These are phyloP conservation scores for Nitzschia sp. DNA, from an alignment of 108 stramenopile genomes.

Conservation along the genomic window DNA sequence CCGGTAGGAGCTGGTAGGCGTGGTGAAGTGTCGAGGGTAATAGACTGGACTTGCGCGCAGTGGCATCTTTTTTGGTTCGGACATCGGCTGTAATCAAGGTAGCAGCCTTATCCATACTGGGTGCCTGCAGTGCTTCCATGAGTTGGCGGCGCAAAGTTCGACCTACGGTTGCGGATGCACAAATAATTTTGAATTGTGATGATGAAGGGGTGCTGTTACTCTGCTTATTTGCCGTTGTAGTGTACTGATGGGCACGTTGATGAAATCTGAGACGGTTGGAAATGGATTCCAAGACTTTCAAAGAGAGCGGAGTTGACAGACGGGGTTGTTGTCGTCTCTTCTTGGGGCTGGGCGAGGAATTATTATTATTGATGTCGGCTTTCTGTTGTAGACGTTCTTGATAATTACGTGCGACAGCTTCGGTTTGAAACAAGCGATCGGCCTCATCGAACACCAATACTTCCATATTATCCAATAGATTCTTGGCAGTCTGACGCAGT, in stretches of 20 bases:
- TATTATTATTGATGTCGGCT: conserved; percentile 6
- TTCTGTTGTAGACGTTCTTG: background rate
- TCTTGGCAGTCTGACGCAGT: background rate
- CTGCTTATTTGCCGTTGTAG: background rate
- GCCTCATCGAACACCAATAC: conserved; percentile 73
- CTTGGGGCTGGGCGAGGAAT: background rate
- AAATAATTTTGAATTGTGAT: conserved; percentile 47
- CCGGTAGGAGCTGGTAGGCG: conserved; percentile 26
- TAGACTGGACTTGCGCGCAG: conserved; percentile 46
- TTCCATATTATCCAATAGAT: conserved; percentile 36
- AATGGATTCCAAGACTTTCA: conserved; percentile 1
- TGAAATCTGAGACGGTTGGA: background rate
- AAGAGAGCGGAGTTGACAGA: background rate
- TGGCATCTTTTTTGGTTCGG: conserved; percentile 60
- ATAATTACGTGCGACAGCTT: conserved; percentile 41
- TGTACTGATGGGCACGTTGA: background rate
- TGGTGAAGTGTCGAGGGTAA: conserved; percentile 61
- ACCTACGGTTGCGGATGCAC: conserved; percentile 75
- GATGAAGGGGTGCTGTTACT: conserved; percentile 2
- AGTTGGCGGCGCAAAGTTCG: conserved; percentile 69
- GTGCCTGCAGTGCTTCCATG: conserved; percentile 59
- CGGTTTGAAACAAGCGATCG: conserved; percentile 72
- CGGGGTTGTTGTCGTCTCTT: background rate
- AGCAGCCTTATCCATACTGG: conserved; percentile 68
- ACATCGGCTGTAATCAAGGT: conserved; percentile 61